Conservation (phyloP, 192 early-diverging fungal genomes). For the Diversispora eburnea region DNA sequence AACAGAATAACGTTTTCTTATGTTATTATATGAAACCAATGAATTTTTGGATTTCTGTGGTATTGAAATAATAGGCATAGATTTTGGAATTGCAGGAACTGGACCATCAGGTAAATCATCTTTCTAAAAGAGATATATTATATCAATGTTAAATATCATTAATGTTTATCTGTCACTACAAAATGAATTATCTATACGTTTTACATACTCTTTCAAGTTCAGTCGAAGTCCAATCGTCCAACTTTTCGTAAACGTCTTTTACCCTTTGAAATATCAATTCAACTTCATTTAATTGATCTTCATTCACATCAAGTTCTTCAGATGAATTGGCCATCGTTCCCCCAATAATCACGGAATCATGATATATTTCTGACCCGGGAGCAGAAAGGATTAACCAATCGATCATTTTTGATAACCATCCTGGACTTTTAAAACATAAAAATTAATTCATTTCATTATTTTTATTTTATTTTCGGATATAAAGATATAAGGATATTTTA, state of each 20-base stretch:
- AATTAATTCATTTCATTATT: not conserved
- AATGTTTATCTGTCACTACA: not conserved
- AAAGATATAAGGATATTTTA: not conserved
- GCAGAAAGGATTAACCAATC: conserved; percentile 46
- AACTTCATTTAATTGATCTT: conserved; percentile 43
- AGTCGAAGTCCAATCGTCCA: conserved; percentile 2
- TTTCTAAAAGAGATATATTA: not conserved
- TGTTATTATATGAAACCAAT: conserved; percentile 4
- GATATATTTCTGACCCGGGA: conserved; percentile 20
- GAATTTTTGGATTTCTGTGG: not conserved
- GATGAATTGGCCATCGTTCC: conserved; percentile 34
- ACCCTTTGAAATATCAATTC: conserved; percentile 38
- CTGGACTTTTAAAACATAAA: conserved; percentile 35
- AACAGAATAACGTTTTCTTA: not conserved
- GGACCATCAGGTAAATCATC: conserved; percentile 4
- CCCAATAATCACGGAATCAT: conserved; percentile 16
- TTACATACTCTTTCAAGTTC: conserved; percentile 15
- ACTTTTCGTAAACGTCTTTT: conserved; percentile 29
- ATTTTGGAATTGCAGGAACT: conserved; percentile 15
- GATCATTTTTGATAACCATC: conserved; percentile 49
- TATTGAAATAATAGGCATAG: not conserved
- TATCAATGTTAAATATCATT: not conserved
- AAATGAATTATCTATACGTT: not conserved
- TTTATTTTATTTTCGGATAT: not conserved
- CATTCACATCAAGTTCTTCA: conserved; percentile 33